phyloP scores from a whole-genome alignment of 352 stramenopile genomes.

The Phytophthora pseudosyringae region DNA sequence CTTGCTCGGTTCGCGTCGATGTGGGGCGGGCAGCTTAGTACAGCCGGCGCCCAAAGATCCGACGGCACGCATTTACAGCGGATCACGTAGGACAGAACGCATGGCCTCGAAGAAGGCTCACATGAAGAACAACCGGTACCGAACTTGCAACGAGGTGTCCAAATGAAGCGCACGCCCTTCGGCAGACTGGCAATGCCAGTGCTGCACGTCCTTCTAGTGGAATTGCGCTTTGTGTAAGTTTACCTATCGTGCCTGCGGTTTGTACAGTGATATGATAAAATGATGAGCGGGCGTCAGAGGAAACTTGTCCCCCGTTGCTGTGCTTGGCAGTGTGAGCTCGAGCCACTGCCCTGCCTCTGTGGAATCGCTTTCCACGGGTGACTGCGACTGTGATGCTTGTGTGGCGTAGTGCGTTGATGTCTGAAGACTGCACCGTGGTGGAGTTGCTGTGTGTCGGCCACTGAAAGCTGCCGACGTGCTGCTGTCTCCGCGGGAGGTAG shows the following conservation, averaged over 20 bases:
- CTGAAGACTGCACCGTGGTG: too few species aligned
- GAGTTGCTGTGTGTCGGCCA: too few species aligned
- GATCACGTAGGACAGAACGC: background rate
- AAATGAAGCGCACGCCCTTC: background rate
- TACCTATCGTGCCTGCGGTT: background rate
- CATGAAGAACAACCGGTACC: background rate
- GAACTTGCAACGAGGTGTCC: background rate
- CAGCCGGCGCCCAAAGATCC: conserved; percentile 11
- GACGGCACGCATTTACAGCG: background rate
- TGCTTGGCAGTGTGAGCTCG: background rate
- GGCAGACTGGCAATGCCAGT: background rate
- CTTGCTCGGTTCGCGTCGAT: conserved; percentile 13
- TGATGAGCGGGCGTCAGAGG: conserved; percentile 9
- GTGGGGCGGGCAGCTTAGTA: background rate
- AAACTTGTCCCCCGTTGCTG: background rate
- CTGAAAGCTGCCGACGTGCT: too few species aligned
- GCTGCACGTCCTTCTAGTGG: background rate
- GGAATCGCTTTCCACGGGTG: too few species aligned
- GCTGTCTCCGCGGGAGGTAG: too few species aligned
- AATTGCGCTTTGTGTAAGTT: conserved; percentile 1
- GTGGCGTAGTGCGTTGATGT: too few species aligned
- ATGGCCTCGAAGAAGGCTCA: background rate
- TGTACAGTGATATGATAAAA: background rate
- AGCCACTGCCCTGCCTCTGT: too few species aligned
- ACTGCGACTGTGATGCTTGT: too few species aligned